Evolutionary conservation across 768 basidiomycete species (phyloP).

Genomic region (Termitomyces sp.): DNA sequence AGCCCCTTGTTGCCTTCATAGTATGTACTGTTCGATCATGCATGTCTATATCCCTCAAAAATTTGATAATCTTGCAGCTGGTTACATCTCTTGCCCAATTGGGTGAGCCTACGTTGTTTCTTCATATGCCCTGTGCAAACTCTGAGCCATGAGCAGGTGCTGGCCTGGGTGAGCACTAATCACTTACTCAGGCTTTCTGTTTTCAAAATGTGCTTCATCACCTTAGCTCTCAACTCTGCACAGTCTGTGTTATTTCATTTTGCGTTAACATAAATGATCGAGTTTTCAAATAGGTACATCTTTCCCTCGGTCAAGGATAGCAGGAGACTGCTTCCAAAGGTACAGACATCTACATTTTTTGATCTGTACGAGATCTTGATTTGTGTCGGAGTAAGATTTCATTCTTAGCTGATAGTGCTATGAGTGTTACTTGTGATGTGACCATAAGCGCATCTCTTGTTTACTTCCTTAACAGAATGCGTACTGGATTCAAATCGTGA

Average conservation of each 20-base stretch:
- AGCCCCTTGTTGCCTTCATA: neutral
- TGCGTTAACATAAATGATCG: neutral
- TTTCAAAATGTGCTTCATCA: neutral
- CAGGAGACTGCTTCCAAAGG: neutral
- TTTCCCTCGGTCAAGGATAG: neutral
- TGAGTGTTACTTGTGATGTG: neutral
- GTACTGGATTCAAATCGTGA: neutral
- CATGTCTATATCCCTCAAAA: neutral
- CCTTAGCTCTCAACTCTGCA: neutral
- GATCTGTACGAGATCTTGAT: neutral
- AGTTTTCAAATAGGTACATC: neutral
- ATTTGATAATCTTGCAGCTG: neutral
- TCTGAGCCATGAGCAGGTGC: neutral
- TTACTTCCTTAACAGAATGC: neutral
- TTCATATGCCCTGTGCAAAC: neutral
- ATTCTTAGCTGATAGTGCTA: neutral
- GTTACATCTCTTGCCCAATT: neutral
- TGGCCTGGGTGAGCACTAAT: neutral
- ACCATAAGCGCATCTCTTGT: neutral
- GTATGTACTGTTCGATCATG: neutral
- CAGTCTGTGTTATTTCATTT: neutral
- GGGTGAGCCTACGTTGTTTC: neutral
- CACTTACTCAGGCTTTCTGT: too few species aligned
- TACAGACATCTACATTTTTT: neutral
- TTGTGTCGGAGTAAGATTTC: neutral